Conservation (phyloP, 768 basidiomycete species). For the Tremella fuciformis region DNA sequence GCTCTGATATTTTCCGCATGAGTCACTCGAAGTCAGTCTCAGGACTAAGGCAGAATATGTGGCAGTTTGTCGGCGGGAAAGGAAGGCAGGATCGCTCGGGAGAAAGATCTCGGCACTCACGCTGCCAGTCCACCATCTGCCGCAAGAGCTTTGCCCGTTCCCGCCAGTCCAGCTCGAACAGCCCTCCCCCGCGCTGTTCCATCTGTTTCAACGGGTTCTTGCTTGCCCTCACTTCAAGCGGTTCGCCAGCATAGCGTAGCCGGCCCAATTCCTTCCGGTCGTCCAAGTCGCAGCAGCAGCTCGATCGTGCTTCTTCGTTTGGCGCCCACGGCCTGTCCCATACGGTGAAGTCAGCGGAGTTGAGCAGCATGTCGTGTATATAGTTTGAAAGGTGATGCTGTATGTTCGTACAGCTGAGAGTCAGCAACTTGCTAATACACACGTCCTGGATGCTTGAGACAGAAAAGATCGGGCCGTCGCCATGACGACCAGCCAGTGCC, state of each 20-base stretch:
- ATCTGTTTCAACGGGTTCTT: constrained; percentile 31
- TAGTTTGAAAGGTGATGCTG: constrained; percentile 36
- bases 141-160: constrained; percentile 35
- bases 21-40: constrained; percentile 22
- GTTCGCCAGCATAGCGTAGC: constrained; percentile 36
- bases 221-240: constrained; percentile 18
- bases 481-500: background rate
- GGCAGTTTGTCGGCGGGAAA: too few species aligned
- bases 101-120: constrained; percentile 21
- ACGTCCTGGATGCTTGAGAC: background rate
- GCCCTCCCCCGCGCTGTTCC: constrained; percentile 30
- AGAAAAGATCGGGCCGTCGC: background rate
- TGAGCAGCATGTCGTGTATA: constrained; percentile 28
- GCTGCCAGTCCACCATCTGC: constrained; percentile 48
- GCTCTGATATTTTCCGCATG: constrained; percentile 32
- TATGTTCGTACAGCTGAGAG: constrained; percentile 34
- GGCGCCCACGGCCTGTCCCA: constrained; percentile 45
- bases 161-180: constrained; percentile 45
- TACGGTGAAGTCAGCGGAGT: constrained; percentile 41
- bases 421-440: background rate
- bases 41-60: too few species aligned
- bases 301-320: constrained; percentile 37
- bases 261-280: constrained; percentile 31
- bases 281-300: constrained; percentile 27
- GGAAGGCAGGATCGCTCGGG: background rate